Base-by-base conservation (phyloP, 1,284 basidiomycete genomes). In the Puccinia coronata region DNA sequence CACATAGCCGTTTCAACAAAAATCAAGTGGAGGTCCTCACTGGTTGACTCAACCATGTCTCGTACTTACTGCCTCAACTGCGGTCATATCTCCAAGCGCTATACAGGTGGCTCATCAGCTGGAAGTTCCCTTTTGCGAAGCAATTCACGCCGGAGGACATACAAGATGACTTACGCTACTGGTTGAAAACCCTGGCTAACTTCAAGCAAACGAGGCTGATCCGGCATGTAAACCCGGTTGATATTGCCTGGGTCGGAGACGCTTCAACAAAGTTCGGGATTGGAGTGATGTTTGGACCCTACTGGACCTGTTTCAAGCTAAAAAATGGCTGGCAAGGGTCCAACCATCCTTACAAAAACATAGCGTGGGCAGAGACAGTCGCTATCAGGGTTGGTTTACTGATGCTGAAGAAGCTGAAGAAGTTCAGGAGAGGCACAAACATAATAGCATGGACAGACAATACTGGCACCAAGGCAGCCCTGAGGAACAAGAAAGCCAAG, bases 181-280 rank as follows among this genome's bases (percentile, higher is more conserved):
- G n/a, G n/a, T n/a, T n/a, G n/a, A n/a, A n/a, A n/a, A n/a, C n/a
- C n/a, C n/a, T n/a, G n/a, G n/a, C n/a, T n/a, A n/a, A 70, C 1
- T 23, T 14, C 8, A 16, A 12, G 4, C 39, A 36, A 8, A 70
- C 11, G 34, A 36, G 67, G 2, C 20, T 43, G 0, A 20, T 43
- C 14, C 4, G 31, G 5, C 9, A 39, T 11, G 28, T 25, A 3
- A 36, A 39, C 4, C 67, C 67, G 20, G 25, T 20, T 25, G n/a
- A 70, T 16, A 20, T 70, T 6, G 36, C 34, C 16, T 70, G 67
- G 67, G 67, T 70, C 5, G 67, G 67, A 1, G 67, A 39, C 36
- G 67, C 67, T 3, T 70, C 67, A 2, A 70, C 67, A 28, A 25
- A n/a, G 5, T 70, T 16, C 41, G 67, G 67, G 23, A 39, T 70